Conservation (phyloP, 192 early-diverging fungal genomes). For the Kappamyces sp. region DNA sequence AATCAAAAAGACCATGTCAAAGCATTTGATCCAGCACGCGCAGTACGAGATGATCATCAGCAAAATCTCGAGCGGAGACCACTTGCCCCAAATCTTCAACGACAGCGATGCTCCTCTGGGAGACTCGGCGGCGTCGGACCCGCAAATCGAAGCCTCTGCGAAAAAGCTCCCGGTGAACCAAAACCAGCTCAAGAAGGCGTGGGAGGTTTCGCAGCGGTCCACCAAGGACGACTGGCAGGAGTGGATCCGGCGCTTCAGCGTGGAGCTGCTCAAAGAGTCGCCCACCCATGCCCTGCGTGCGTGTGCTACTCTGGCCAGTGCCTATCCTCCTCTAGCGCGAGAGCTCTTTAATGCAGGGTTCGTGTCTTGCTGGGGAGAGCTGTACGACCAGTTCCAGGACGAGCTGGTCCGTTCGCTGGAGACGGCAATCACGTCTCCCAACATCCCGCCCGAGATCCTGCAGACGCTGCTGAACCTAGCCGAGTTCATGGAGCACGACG, state of each 20-base stretch:
- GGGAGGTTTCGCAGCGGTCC: constrained; percentile 80
- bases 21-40: constrained; percentile 57
- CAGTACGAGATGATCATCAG: constrained; percentile 73
- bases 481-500: constrained; percentile 98
- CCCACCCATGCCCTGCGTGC: constrained; percentile 91
- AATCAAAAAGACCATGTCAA: constrained; percentile 70
- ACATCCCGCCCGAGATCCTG: constrained; percentile 88
- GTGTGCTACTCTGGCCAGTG: constrained; percentile 74
- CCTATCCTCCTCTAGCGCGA: constrained; percentile 69
- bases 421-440: constrained; percentile 70
- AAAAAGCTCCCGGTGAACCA: constrained; percentile 84
- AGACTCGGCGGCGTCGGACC: constrained; percentile 4
- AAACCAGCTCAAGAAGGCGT: constrained; percentile 73
- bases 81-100: constrained; percentile 57
- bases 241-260: constrained; percentile 86
- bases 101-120: constrained; percentile 24
- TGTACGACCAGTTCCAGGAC: constrained; percentile 84
- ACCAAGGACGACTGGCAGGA: constrained; percentile 92
- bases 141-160: constrained; percentile 31
- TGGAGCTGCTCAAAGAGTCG: constrained; percentile 93
- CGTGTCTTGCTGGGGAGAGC: constrained; percentile 92
- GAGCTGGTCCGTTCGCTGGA: constrained; percentile 78
- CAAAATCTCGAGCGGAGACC: constrained; percentile 70
- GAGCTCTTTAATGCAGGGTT: constrained; percentile 97
- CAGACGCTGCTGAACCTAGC: constrained; percentile 89